These are phyloP conservation scores for Arthrobotrys sinensis DNA, from an alignment of 2,329 filamentous ascomycete species.

Conservation along the genomic window DNA sequence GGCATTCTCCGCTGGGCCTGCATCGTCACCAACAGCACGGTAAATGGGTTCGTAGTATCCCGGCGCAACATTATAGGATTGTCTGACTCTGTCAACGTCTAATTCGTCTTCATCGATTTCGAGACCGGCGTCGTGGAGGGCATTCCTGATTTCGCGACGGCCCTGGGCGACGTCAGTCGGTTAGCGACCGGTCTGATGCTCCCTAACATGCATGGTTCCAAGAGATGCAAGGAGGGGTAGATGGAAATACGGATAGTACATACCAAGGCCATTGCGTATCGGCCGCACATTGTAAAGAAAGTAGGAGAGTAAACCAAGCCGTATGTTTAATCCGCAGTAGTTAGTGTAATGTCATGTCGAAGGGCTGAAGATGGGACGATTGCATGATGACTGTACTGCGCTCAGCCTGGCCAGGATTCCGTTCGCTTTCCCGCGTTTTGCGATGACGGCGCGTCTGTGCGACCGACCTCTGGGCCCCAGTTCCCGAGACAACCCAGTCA, in stretches of 20 bases:
- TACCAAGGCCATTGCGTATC: constrained; percentile 61
- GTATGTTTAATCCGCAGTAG: background rate
- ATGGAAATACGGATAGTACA: background rate
- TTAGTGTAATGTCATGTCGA: background rate
- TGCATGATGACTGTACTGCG: constrained; percentile 2
- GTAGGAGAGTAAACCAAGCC: background rate
- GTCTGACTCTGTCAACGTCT: constrained; percentile 70
- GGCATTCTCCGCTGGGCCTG: constrained; percentile 67
- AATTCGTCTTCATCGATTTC: constrained; percentile 57
- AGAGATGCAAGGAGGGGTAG: constrained; percentile 1
- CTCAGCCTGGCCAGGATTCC: background rate
- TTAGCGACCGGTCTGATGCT: background rate
- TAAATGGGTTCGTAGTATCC: constrained; percentile 89
- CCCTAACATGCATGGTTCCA: background rate
- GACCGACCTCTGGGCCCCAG: constrained; percentile 14
- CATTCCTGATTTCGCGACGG: constrained; percentile 59
- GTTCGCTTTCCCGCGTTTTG: constrained; percentile 40
- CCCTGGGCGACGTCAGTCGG: constrained; percentile 21
- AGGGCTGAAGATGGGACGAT: background rate
- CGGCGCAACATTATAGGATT: constrained; percentile 93
- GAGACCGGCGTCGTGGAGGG: constrained; percentile 51
- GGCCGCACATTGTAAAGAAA: constrained; percentile 52
- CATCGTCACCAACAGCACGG: constrained; percentile 76
- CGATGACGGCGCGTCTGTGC: constrained; percentile 38
- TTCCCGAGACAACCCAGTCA: background rate